Conservation (phyloP, 73 alveolate genomes). For the Paramecium sonneborni region DNA sequence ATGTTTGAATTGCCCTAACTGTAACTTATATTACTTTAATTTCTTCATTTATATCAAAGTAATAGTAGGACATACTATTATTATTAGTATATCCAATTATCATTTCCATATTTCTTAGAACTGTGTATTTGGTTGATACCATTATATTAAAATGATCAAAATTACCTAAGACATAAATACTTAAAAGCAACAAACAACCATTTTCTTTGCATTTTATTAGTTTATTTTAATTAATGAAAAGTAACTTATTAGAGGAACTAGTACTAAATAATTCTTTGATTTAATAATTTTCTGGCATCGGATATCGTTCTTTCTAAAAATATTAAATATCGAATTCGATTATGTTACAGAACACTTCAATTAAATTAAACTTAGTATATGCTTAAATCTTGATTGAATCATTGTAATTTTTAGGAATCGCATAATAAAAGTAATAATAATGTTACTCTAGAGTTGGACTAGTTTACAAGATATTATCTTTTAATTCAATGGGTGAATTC, state of each 20-base stretch:
- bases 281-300: neutral
- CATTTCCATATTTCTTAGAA: neutral
- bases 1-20: neutral
- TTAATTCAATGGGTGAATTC: neutral
- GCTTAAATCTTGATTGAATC: neutral
- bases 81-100: neutral
- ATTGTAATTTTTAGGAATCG: neutral
- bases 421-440: neutral
- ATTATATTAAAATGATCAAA: neutral
- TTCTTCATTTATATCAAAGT: neutral
- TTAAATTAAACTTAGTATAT: neutral
- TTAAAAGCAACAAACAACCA: neutral
- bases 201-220: neutral
- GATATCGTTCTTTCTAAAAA: neutral
- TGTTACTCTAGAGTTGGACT: neutral
- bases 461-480: neutral
- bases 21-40: neutral
- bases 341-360: neutral
- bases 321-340: neutral
- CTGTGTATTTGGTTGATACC: neutral
- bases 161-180: neutral
- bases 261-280: neutral
- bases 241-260: neutral
- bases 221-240: neutral
- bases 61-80: neutral